Conservation (phyloP, 306 rosid genomes). For the Glycine tomentella region DNA sequence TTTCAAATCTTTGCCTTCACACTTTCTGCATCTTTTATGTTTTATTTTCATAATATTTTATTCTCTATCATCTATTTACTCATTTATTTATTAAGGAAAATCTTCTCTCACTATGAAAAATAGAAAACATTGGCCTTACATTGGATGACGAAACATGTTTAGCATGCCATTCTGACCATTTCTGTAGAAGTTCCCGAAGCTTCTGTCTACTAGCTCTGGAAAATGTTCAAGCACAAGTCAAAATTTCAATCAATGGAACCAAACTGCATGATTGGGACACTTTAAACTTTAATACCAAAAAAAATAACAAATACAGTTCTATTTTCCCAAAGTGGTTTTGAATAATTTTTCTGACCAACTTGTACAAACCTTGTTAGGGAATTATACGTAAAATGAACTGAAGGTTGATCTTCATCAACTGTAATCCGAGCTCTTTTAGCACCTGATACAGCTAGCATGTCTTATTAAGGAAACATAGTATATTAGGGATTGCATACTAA, state of each 20-base stretch:
- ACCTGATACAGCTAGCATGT: slow-evolving; percentile 63
- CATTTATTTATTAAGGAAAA: neutral
- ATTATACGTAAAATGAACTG: slow-evolving; percentile 72
- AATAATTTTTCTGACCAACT: neutral
- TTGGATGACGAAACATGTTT: slow-evolving; percentile 60
- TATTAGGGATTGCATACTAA: slow-evolving; percentile 23
- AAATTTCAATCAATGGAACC: slow-evolving; percentile 30
- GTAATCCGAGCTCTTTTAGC: slow-evolving; percentile 69
- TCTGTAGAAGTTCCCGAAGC: slow-evolving; percentile 83
- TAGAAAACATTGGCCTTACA: slow-evolving; percentile 53
- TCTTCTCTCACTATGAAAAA: neutral
- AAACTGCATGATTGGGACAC: neutral
- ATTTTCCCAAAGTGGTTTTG: slow-evolving; percentile 18
- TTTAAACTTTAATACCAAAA: neutral
- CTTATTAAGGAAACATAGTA: slow-evolving; percentile 58
- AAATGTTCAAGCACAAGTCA: slow-evolving; percentile 39
- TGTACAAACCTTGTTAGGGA: slow-evolving; percentile 79
- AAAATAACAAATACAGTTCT: neutral
- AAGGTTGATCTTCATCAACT: slow-evolving; percentile 68
- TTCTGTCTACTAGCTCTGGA: slow-evolving; percentile 83
- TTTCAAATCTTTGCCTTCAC: slow-evolving; percentile 7
- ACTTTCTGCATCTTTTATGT: neutral
- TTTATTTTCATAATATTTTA: slow-evolving; percentile 30
- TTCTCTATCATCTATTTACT: slow-evolving; percentile 28
- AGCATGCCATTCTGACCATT: slow-evolving; percentile 98